phyloP scores from a whole-genome alignment of 495 filamentous ascomycete genomes.

The Hyaloscypha hepaticicola region DNA sequence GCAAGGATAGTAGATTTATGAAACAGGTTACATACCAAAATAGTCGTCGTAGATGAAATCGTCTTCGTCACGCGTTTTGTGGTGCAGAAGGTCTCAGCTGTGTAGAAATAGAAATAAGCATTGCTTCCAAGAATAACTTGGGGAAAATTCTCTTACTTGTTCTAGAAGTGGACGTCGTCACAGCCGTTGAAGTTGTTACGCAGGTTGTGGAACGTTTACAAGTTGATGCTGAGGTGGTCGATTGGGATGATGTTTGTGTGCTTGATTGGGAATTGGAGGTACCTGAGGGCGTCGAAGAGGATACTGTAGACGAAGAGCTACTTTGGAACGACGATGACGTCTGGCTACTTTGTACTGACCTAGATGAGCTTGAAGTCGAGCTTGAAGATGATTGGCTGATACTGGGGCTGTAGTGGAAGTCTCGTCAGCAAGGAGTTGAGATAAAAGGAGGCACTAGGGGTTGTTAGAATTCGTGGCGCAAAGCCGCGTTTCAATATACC shows the following conservation, averaged over 20 bases:
- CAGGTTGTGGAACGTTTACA: too few relatives aligned
- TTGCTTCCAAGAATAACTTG: background rate
- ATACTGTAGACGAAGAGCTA: too few relatives aligned
- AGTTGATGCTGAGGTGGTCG: too few relatives aligned
- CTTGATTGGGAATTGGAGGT: too few relatives aligned
- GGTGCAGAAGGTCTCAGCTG: background rate
- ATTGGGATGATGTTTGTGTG: too few relatives aligned
- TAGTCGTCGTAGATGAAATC: background rate
- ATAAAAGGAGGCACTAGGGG: background rate
- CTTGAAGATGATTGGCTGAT: background rate
- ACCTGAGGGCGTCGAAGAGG: too few relatives aligned
- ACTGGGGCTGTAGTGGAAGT: background rate
- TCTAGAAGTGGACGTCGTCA: too few relatives aligned
- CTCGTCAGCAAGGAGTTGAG: background rate
- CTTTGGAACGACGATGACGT: too few relatives aligned
- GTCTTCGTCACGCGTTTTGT: background rate
- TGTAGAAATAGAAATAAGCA: background rate
- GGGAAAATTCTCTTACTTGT: background rate
- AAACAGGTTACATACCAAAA: background rate
- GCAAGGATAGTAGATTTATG: background rate
- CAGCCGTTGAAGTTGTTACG: too few relatives aligned
- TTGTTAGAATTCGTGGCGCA: background rate
- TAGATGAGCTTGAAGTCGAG: too few relatives aligned
- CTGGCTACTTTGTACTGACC: too few relatives aligned
- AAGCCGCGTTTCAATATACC: background rate